These are phyloP conservation scores for Candida pseudofarinosa DNA, from an alignment of 805 yeast genomes.

Conservation along the genomic window DNA sequence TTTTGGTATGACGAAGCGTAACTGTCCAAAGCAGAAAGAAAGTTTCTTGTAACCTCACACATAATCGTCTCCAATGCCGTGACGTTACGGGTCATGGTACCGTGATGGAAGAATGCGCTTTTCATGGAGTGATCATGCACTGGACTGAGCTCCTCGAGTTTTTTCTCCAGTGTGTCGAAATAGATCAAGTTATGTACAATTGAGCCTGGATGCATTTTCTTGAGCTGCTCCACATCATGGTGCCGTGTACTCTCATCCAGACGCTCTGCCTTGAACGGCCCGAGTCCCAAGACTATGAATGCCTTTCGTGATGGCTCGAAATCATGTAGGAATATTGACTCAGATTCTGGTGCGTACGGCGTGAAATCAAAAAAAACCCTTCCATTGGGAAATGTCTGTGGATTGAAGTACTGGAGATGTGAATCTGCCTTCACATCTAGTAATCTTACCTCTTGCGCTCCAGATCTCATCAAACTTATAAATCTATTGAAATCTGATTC, in stretches of 20 bases:
- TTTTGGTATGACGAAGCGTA: slow-evolving; percentile 73
- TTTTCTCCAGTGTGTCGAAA: slow-evolving; percentile 43
- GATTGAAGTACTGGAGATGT: slow-evolving; percentile 55
- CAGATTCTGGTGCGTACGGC: slow-evolving; percentile 45
- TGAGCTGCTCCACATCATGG: slow-evolving; percentile 26
- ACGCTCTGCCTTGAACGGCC: slow-evolving; percentile 19
- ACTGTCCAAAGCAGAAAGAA: slow-evolving; percentile 59
- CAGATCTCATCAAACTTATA: slow-evolving; percentile 40
- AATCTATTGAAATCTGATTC: slow-evolving; percentile 40
- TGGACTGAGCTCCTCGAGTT: slow-evolving; percentile 10
- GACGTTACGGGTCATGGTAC: slow-evolving; percentile 20
- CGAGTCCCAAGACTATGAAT: slow-evolving; percentile 52
- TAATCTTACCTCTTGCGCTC: slow-evolving; percentile 58
- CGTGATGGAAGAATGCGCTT: slow-evolving; percentile 20
- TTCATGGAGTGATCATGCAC: slow-evolving; percentile 14
- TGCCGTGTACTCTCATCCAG: slow-evolving; percentile 5
- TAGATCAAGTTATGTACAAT: slow-evolving; percentile 52
- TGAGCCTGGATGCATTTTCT: slow-evolving; percentile 45
- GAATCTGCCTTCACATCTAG: slow-evolving; percentile 69
- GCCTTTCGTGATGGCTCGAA: slow-evolving; percentile 86
- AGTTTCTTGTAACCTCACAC: slow-evolving; percentile 67
- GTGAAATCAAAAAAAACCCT: slow-evolving; percentile 57
- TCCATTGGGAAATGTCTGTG: slow-evolving; percentile 83
- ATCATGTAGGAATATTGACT: slow-evolving; percentile 69
- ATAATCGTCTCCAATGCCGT: slow-evolving; percentile 54